Evolutionary conservation across 495 filamentous ascomycete genomes (phyloP), one percentile per base, ranked within the genome.

Genomic region (Terfezia boudieri): DNA sequence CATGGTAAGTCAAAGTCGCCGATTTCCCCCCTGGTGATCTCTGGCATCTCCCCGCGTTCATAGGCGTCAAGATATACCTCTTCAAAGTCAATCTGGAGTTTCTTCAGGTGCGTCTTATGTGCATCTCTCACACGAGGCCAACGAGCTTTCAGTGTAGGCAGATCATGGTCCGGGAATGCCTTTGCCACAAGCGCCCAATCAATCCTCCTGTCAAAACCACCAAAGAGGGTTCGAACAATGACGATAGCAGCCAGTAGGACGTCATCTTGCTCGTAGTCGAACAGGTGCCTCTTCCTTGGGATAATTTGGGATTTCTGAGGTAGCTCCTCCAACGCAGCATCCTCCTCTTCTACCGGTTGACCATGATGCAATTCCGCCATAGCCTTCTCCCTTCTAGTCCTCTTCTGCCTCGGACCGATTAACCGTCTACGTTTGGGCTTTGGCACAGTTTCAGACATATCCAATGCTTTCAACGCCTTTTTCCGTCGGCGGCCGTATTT

Each of bases 31-130:
- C 78, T 89, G 65, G 94, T 72, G 36, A 99, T 73, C 2, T 68
- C 61, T 2, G 83, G 81, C 0, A 96, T 57, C 52, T 81, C 70
- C 9, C 75, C 74, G 3, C 73, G 71, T 51, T 75, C 75, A 61
- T 94, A 96, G 0, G 84, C 92, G 46, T 75, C 71, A 17, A 87
- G 67, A 63, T 85, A 94, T 14, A 71, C 71, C 36, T 78, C 71
- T 57, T 86, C 82, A 63, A 96, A 93, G 57, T 83, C 78, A n/a
- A 68, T 67, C 32, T 81, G 79, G 61, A 96, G 68, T 53, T 78
- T 76, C 8, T 81, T 71, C 46, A 93, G 73, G 26, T 77, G 74
- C 9, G 73, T 68, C 50, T 74, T 73, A 50, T 79, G 74, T 55
- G 76, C 78, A 50, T 70, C 74, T 11, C 75, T 71, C 10, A 82